A percentile compares a stretch with the other conserved stretches of the same genome.
These are phyloP conservation scores for Trypethelium eluteriae DNA, from an alignment of 495 filamentous ascomycete genomes.

Conservation along the genomic window DNA sequence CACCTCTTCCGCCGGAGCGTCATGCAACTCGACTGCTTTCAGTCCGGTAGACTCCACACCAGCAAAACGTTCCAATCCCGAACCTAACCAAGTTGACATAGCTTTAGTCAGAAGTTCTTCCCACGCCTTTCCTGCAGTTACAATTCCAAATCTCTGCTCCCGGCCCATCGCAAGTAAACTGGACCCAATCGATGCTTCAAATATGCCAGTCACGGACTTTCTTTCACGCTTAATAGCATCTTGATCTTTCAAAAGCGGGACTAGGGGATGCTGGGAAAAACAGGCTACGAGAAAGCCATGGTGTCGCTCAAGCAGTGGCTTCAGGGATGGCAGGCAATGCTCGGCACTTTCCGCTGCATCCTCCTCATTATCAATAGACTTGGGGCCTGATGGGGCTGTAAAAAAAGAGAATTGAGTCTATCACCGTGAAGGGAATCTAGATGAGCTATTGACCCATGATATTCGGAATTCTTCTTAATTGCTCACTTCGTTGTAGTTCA, in stretches of 20 bases:
- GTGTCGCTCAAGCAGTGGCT: constrained; percentile 45
- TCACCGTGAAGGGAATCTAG: constrained; percentile 19
- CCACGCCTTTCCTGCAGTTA: constrained; percentile 83
- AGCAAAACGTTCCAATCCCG: constrained; percentile 45
- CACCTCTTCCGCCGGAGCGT: constrained; percentile 56
- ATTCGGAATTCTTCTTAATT: constrained; percentile 11
- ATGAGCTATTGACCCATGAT: constrained; percentile 2
- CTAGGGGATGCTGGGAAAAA: constrained; percentile 81
- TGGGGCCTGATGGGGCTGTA: constrained; percentile 49
- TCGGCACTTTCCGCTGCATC: constrained; percentile 45
- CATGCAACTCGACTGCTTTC: constrained; percentile 73
- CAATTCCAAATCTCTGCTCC: constrained; percentile 68
- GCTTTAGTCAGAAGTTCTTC: constrained; percentile 59
- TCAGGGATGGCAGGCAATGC: constrained; percentile 51
- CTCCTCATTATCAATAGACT: constrained; percentile 58
- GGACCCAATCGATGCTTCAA: constrained; percentile 66
- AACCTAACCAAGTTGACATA: constrained; percentile 49
- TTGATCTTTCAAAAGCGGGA: constrained; percentile 48
- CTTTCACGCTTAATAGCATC: constrained; percentile 30
- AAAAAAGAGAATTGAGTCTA: constrained; percentile 48
- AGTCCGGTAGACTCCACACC: constrained; percentile 81
- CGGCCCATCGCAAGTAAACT: constrained; percentile 46
- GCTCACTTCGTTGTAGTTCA: constrained; percentile 44
- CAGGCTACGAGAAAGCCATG: constrained; percentile 81
- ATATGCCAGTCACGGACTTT: constrained; percentile 72